A percentile compares a stretch with the other conserved stretches of the same genome.
Conservation (phyloP, 148 eudicot species). For the Chenopodium suecicum region DNA sequence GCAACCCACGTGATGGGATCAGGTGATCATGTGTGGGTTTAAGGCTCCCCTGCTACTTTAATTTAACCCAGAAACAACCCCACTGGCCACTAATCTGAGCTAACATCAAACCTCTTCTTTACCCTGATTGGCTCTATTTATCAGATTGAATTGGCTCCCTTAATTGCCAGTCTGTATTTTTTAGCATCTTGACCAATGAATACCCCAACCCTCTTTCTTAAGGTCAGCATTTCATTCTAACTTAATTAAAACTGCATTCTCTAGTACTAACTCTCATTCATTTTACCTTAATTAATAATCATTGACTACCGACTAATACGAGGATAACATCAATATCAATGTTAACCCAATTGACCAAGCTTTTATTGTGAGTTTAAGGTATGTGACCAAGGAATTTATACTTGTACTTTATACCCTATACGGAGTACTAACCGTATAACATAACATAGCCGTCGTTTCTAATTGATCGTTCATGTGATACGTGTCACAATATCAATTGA, state of each 20-base stretch:
- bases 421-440: no score
- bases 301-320: constrained; percentile 9
- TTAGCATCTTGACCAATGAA: constrained; percentile 21
- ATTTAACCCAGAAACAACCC: constrained; percentile 10
- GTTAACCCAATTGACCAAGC: background rate
- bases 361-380: background rate
- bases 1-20: constrained; percentile 31
- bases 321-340: background rate
- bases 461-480: no score
- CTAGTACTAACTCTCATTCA: background rate
- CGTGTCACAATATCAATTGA: background rate
- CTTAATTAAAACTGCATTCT: background rate
- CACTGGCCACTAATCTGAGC: constrained; percentile 23
- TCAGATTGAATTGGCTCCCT: constrained; percentile 7
- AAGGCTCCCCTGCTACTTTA: constrained; percentile 7
- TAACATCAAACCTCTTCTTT: background rate
- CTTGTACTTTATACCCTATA: no score
- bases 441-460: no score
- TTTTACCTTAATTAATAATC: constrained; percentile 25
- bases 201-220: constrained; percentile 6
- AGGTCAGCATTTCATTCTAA: constrained; percentile 7
- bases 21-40: constrained; percentile 31
- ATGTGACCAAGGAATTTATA: background rate
- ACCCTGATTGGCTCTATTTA: constrained; percentile 27
- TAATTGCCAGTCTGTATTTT: constrained; percentile 10